Conservation (phyloP, 768 basidiomycete species). For the Pleurotus tuoliensis region DNA sequence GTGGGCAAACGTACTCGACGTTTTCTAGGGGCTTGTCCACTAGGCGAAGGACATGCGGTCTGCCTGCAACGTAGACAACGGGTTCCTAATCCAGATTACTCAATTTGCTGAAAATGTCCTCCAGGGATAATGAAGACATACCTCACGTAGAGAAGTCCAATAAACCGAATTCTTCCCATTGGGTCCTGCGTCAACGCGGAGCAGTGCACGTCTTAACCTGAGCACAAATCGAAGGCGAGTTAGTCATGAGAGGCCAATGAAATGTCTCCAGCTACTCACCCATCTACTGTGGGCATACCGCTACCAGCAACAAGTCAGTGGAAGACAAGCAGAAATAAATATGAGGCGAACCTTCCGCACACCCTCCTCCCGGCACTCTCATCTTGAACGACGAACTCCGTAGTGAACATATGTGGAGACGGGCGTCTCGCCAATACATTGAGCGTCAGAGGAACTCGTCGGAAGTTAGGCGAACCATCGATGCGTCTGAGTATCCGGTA, state of each 20-base stretch:
- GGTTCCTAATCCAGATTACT: constrained; percentile 59
- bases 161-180: constrained; percentile 71
- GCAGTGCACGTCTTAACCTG: constrained; percentile 75
- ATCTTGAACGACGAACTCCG: constrained; percentile 34
- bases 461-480: constrained; percentile 93
- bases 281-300: constrained; percentile 94
- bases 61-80: constrained; percentile 83
- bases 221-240: neutral
- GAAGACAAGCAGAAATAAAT: constrained; percentile 5
- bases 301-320: constrained; percentile 29
- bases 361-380: constrained; percentile 54
- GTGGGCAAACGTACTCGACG: constrained; percentile 69
- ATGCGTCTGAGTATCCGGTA: constrained; percentile 49
- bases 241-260: neutral
- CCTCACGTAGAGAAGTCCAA: constrained; percentile 97
- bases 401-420: constrained; percentile 24
- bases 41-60: constrained; percentile 87
- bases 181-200: constrained; percentile 76
- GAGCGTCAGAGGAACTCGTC: constrained; percentile 69
- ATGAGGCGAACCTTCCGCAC: constrained; percentile 61
- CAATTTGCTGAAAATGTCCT: constrained; percentile 3
- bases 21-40: constrained; percentile 89
- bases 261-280: constrained; percentile 37
- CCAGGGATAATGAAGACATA: constrained; percentile 21
- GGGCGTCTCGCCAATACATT: constrained; percentile 24